Base-by-base conservation (phyloP, 2,329 filamentous ascomycete genomes). In the Ustulina deusta region DNA sequence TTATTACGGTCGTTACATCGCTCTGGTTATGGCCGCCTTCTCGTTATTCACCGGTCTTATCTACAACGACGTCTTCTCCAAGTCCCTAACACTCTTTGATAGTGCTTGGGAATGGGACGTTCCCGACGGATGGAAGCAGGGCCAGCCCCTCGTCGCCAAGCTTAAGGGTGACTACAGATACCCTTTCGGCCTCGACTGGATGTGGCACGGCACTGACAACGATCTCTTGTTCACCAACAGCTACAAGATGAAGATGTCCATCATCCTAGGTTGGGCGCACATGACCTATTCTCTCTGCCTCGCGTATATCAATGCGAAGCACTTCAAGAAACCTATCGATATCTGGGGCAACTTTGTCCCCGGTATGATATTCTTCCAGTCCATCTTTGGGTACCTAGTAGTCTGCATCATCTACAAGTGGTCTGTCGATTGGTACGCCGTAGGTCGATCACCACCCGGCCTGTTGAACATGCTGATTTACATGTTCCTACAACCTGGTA, bases 231-330 rank as follows among this genome's bases (percentile, higher is more conserved):
- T 99, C 83, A 92, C 89, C 79, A 99, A 99, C 91, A 97, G 93
- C 81, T 97, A 96, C 87, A 99, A 99, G 90, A 99, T 99, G 96
- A 99, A 99, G 86, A 92, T 99, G 83, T 97, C 93, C 84, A 97
- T 99, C 78, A 89, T 99, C 73, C 87, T 99, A 72, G 96, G 97
- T 80, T 99, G 97, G 96, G 89, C 89, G 66, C 94, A 97, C 83
- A 99, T 99, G 96, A 99, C 96, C 2, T 99, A 97, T 83, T 98
- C 96, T 20, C 89, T 99, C 52, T 94, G 92, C 84, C 91, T 97
- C 78, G 91, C 96, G 27, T 96, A 92, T 77, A 88, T 97, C 85
- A 99, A 99, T 78, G 95, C 94, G 57, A 90, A 91, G 65, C 93
- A 97, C 81, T 99, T 98, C 86, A 95, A 94, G 85, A 93, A 91